These are phyloP conservation scores for Lasiosphaeria hispida DNA, from an alignment of 495 filamentous ascomycete genomes.

Conservation along the genomic window DNA sequence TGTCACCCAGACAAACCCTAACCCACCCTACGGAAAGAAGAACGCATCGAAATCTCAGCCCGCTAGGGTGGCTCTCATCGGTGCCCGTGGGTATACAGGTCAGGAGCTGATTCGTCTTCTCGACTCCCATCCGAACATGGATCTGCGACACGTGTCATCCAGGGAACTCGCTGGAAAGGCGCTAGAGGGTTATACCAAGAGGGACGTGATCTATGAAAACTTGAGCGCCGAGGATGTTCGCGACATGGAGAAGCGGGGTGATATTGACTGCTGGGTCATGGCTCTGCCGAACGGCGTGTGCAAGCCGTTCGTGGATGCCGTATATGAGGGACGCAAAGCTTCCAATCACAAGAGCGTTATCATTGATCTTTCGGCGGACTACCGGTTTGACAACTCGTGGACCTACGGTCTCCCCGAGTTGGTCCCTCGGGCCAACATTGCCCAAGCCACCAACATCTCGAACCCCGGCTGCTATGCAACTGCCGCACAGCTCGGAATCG, in stretches of 20 bases:
- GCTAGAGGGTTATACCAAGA: constrained; percentile 87
- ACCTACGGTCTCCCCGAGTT: constrained; percentile 95
- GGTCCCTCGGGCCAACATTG: constrained; percentile 71
- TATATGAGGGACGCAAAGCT: constrained; percentile 63
- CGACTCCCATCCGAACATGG: constrained; percentile 90
- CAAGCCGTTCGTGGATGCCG: constrained; percentile 91
- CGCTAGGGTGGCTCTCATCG: constrained; percentile 85
- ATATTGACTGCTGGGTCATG: constrained; percentile 98
- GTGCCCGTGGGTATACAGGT: constrained; percentile 93
- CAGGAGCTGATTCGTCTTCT: constrained; percentile 88
- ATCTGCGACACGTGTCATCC: constrained; percentile 90
- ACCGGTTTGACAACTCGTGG: constrained; percentile 87
- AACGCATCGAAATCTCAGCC: constrained; percentile 81
- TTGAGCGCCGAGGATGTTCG: constrained; percentile 85
- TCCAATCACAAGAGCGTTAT: constrained; percentile 71
- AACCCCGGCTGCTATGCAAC: constrained; percentile 98
- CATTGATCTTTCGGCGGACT: constrained; percentile 92
- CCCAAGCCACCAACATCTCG: constrained; percentile 79
- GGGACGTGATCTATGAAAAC: constrained; percentile 92
- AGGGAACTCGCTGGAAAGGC: constrained; percentile 89
- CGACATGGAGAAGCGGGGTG: constrained; percentile 84
- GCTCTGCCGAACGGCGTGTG: constrained; percentile 96
- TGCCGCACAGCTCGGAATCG: constrained; percentile 88
- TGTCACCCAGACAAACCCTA: constrained; percentile 84
- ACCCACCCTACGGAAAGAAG: constrained; percentile 92